Evolutionary conservation across 148 eudicot genomes (phyloP).

Genomic region (Cornus suecica): DNA sequence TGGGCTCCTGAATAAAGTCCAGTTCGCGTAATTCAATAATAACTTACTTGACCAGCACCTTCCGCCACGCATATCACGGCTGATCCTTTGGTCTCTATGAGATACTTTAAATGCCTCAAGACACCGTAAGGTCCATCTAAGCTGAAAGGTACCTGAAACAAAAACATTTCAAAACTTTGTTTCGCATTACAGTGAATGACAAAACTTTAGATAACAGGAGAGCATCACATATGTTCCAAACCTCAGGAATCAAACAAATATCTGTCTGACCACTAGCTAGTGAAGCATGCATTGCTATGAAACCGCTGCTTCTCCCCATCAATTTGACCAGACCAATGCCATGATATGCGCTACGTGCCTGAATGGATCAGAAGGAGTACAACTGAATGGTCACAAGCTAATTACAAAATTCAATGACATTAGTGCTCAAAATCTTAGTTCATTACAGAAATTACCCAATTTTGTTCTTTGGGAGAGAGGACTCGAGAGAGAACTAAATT

Average conservation of each 20-base stretch:
- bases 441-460: neutral
- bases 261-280: conserved; percentile 55
- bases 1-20: neutral
- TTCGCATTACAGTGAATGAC: neutral
- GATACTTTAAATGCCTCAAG: conserved; percentile 39
- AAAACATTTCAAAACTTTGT: conserved; percentile 7
- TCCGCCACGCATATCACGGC: conserved; percentile 49
- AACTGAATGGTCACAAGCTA: no score
- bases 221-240: conserved; percentile 6
- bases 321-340: conserved; percentile 53
- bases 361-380: neutral
- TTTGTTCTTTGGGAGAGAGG: no score
- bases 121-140: conserved; percentile 45
- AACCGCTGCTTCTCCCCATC: conserved; percentile 61
- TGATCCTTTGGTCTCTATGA: conserved; percentile 46
- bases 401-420: neutral
- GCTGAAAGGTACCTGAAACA: conserved; percentile 36
- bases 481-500: no score
- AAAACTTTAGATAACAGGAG: neutral
- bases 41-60: conserved; percentile 54
- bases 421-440: neutral
- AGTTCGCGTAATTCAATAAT: neutral
- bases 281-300: conserved; percentile 57
- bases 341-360: conserved; percentile 56
- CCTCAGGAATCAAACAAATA: conserved; percentile 53